Evolutionary conservation across 805 yeast species (phyloP), one percentile per base, ranked within the genome.

Genomic region (Gaillardinia entomophila): DNA sequence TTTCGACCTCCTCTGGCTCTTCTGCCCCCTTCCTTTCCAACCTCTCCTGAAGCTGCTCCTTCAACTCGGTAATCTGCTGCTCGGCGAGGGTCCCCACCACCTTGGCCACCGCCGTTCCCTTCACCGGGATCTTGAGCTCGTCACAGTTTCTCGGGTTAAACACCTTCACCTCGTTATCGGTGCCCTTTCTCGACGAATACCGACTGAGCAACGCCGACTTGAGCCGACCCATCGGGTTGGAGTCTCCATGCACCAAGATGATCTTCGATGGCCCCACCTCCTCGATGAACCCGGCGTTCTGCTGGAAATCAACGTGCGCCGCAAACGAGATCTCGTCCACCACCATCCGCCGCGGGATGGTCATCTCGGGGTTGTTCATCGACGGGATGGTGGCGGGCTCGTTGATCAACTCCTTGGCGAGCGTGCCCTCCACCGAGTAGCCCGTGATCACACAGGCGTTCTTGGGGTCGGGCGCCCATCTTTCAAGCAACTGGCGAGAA

Each of bases 301-400:
- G 96, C 48, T 84, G 87, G 57, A 82, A 92, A 54, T 92, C 99
- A 15, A 92, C 99, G 59, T 92, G 99, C 0, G 99, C 99, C n/a
- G 98, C 97, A 68, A 92, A 92, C 1, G 97, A 89, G 3, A 92
- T 82, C 57, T 92, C 99, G 43, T 90, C 97, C 12, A 92, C 80
- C 29, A 74, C 75, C 35, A 94, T 61, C 42, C 97, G 71, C 50
- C 98, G 77, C 4, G 97, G 97, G 26, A 92, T 82, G 37, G 77
- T 74, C 13, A 79, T 62, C 39, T 88, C 96, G 0, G 95, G 85
- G 43, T 85, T 86, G n/a, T 69, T 64, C 16, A 77, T 63, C 0
- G 97, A 82, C 1, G 92, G 94, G 30, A 92, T 86, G n/a, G 86
- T 83, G 24, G 77, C 75, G 1, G 99, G 98, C 47, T 89, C 97